Percentiles rank a stretch among this genome's conserved stretches.
These are phyloP conservation scores for Neurospora sp. DNA, from an alignment of 495 filamentous ascomycete genomes.

Conservation along the genomic window DNA sequence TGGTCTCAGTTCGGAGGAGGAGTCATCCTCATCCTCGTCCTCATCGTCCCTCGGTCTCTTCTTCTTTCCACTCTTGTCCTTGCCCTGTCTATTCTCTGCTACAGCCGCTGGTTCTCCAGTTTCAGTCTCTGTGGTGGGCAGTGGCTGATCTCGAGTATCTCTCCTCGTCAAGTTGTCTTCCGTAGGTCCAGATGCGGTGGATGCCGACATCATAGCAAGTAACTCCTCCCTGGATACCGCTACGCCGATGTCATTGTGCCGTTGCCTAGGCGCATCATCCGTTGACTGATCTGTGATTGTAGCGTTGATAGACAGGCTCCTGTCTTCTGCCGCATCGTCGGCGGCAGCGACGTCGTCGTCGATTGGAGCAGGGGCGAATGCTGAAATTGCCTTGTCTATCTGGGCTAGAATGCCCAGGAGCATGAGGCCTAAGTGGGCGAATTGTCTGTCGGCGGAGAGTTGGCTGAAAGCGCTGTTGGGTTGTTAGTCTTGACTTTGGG, in stretches of 20 bases:
- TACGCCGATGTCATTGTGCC: constrained; percentile 9
- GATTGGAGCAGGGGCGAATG: constrained; percentile 11
- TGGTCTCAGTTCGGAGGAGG: neutral
- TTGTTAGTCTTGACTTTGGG: neutral
- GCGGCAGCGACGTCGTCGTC: neutral
- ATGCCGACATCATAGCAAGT: neutral
- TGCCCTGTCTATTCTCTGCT: neutral
- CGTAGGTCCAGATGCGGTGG: neutral
- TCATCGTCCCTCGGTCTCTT: neutral
- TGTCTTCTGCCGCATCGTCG: constrained; percentile 7
- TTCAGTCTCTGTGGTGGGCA: neutral
- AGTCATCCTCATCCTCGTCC: neutral
- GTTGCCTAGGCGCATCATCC: neutral
- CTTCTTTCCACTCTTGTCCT: neutral
- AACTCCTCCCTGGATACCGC: constrained; percentile 9
- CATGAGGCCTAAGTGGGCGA: constrained; percentile 68
- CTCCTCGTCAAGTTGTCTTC: neutral
- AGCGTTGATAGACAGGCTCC: neutral
- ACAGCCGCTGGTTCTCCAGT: neutral
- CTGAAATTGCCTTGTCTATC: constrained; percentile 35
- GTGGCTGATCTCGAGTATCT: neutral
- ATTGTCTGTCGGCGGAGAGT: constrained; percentile 60
- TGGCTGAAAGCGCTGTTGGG: constrained; percentile 50
- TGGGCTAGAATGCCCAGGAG: constrained; percentile 57
- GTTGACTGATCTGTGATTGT: neutral